phyloP scores from a whole-genome alignment of 352 stramenopile genomes.

The Pythium phragmiticola region DNA sequence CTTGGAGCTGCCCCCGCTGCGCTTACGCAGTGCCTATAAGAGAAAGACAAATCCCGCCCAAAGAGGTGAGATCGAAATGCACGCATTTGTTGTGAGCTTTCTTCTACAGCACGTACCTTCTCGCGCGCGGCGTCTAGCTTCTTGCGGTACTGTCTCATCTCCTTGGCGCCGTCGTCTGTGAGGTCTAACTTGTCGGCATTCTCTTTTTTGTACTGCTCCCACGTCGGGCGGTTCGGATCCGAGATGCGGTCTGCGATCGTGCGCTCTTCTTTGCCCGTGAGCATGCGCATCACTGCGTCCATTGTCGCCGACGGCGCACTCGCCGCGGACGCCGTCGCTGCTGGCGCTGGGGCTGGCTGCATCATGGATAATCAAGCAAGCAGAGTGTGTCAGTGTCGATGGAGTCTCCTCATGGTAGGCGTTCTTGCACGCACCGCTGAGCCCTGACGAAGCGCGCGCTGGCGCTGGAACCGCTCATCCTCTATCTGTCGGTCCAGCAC shows the following conservation, averaged over 20 bases:
- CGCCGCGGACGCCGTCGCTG: slow-evolving; percentile 19
- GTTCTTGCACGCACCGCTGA: slow-evolving; percentile 32
- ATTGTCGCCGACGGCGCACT: slow-evolving; percentile 78
- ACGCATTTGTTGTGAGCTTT: not conserved
- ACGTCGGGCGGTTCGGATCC: slow-evolving; percentile 93
- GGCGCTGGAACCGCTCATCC: slow-evolving; percentile 79
- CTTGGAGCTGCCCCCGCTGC: slow-evolving; percentile 41
- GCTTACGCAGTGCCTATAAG: slow-evolving; percentile 58
- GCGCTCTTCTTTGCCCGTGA: slow-evolving; percentile 92
- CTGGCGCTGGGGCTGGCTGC: slow-evolving; percentile 19
- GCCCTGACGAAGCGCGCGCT: slow-evolving; percentile 50
- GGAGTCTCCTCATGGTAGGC: not conserved
- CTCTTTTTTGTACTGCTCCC: slow-evolving; percentile 96
- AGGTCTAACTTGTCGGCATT: slow-evolving; percentile 94
- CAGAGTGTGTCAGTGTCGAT: not conserved
- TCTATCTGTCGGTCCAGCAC: slow-evolving; percentile 82
- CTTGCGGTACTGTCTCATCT: slow-evolving; percentile 94
- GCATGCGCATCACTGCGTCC: slow-evolving; percentile 92
- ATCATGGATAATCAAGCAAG: not conserved
- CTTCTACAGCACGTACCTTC: slow-evolving; percentile 40
- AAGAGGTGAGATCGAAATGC: not conserved
- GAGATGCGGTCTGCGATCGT: slow-evolving; percentile 93
- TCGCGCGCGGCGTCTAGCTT: slow-evolving; percentile 91
- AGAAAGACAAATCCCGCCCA: too few species aligned
- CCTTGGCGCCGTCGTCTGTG: slow-evolving; percentile 81